Evolutionary conservation across 495 filamentous ascomycete species (phyloP).

Genomic region (Penicillium goetzii): DNA sequence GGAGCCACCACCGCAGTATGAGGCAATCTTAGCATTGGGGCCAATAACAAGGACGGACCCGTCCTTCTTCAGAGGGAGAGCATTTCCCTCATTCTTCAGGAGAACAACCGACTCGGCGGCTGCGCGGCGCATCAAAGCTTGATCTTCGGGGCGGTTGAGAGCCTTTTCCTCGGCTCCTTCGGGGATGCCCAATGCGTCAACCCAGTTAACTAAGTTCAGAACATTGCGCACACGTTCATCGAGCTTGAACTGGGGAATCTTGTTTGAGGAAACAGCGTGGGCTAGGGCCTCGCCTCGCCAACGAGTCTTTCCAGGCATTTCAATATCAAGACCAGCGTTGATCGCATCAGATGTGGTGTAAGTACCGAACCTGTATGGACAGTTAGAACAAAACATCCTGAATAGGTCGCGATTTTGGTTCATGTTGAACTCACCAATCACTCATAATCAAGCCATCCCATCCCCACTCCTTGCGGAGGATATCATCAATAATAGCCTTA

Average conservation of each 20-base stretch:
- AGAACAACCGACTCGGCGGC: conserved; percentile 71
- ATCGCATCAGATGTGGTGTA: conserved; percentile 64
- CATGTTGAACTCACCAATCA: conserved; percentile 62
- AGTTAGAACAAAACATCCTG: not conserved
- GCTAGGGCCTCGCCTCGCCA: conserved; percentile 63
- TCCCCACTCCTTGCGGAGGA: conserved; percentile 71
- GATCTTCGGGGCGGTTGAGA: conserved; percentile 61
- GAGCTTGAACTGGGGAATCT: conserved; percentile 51
- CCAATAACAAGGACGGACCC: conserved; percentile 74
- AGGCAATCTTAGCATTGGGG: conserved; percentile 72
- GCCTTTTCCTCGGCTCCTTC: conserved; percentile 60
- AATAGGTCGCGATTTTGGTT: not conserved
- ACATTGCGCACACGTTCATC: conserved; percentile 65
- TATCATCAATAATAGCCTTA: conserved; percentile 60
- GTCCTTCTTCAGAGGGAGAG: conserved; percentile 62
- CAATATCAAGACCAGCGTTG: conserved; percentile 68
- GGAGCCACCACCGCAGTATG: conserved; percentile 75
- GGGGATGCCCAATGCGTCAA: conserved; percentile 62
- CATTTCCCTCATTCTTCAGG: conserved; percentile 68
- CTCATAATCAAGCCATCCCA: conserved; percentile 71
- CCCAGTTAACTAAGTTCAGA: conserved; percentile 64
- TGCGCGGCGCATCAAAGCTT: conserved; percentile 60
- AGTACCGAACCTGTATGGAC: conserved; percentile 52
- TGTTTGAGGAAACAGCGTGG: conserved; percentile 60
- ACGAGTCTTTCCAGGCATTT: conserved; percentile 71